These are phyloP conservation scores for Cercophora newfieldiana DNA, from an alignment of 495 filamentous ascomycete genomes.

Conservation along the genomic window DNA sequence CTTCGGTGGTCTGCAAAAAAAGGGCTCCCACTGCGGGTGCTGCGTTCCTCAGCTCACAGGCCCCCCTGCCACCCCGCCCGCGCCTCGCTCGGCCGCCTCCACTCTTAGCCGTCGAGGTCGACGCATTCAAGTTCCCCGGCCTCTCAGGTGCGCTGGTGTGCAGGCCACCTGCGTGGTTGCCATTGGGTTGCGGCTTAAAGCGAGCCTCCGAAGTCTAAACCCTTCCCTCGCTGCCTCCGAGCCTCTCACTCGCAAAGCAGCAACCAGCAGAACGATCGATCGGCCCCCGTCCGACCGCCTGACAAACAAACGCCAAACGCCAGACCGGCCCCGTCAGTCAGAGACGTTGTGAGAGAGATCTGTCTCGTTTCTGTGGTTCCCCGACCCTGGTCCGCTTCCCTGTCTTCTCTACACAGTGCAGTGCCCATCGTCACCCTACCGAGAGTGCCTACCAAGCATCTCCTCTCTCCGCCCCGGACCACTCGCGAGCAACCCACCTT, in stretches of 20 bases:
- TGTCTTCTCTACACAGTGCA: background rate
- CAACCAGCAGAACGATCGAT: constrained; percentile 13
- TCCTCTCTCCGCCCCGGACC: constrained; percentile 7
- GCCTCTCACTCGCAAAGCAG: background rate
- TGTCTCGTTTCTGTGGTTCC: constrained; percentile 8
- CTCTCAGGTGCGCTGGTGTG: constrained; percentile 6
- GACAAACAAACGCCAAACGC: background rate
- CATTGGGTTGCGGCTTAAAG: constrained; percentile 17
- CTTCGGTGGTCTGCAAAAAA: constrained; percentile 7
- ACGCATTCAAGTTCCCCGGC: constrained; percentile 18
- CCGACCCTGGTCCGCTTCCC: constrained; percentile 13
- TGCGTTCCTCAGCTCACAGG: background rate
- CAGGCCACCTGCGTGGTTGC: constrained; percentile 11
- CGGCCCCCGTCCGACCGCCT: constrained; percentile 4
- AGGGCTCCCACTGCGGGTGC: background rate
- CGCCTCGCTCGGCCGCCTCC: constrained; percentile 15
- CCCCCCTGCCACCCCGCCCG: constrained; percentile 3
- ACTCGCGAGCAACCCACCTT: constrained; percentile 16
- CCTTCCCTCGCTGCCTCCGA: constrained; percentile 7
- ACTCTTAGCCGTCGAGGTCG: constrained; percentile 23
- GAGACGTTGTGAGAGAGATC: background rate
- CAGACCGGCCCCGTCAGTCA: background rate
- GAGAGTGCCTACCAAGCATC: background rate
- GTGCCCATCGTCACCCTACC: constrained; percentile 10
- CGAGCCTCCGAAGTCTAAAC: constrained; percentile 17